A percentile compares a stretch with the other conserved stretches of the same genome.
These are phyloP conservation scores for Elaeagnus macrophylla DNA, from an alignment of 306 rosid species.

Conservation along the genomic window DNA sequence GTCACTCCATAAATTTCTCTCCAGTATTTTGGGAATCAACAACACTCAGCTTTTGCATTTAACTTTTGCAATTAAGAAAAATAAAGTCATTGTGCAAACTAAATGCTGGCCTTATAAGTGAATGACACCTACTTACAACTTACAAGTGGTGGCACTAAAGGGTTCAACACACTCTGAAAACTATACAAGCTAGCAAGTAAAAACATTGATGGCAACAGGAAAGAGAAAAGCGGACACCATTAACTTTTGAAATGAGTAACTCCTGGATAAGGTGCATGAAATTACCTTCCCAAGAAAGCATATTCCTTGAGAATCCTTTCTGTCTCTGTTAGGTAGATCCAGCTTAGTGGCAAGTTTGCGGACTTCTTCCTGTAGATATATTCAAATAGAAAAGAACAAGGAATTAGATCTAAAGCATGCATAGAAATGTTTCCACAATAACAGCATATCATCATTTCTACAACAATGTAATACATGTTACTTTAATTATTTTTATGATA, in stretches of 20 bases:
- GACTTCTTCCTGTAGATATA: constrained; percentile 64
- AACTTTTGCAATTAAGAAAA: constrained; percentile 6
- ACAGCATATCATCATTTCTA: too few species aligned
- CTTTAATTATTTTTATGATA: too few species aligned
- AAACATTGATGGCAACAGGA: neutral
- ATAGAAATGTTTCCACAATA: neutral
- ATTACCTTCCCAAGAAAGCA: constrained; percentile 95
- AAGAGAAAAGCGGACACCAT: neutral
- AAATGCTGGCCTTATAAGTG: neutral
- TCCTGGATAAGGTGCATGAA: neutral
- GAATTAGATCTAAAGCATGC: neutral
- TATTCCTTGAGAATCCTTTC: constrained; percentile 97
- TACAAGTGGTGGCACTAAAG: neutral
- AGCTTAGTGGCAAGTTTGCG: constrained; percentile 72
- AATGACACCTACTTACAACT: too few species aligned
- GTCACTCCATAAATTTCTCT: too few species aligned
- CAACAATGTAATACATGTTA: too few species aligned
- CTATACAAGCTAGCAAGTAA: constrained; percentile 2
- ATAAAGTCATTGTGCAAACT: constrained; percentile 1
- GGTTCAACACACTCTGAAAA: neutral
- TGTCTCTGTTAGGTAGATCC: constrained; percentile 78
- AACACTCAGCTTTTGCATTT: neutral
- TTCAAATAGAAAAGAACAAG: constrained; percentile 13
- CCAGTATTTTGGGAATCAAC: neutral
- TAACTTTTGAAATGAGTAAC: neutral